Evolutionary conservation across 768 basidiomycete species (phyloP).

Genomic region (Tubosaeta sp.): DNA sequence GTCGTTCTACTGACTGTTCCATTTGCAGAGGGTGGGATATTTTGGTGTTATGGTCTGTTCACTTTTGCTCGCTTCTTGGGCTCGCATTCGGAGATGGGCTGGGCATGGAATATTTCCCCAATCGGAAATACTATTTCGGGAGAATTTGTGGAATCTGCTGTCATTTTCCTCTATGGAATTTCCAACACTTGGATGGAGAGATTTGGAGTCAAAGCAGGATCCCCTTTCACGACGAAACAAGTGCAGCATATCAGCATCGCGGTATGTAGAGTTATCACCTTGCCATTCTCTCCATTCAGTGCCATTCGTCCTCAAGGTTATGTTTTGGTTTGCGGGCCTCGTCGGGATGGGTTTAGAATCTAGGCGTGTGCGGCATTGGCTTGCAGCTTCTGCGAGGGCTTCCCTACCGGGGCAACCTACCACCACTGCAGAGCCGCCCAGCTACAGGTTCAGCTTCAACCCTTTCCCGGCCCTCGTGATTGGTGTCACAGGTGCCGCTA

Average conservation of each 20-base stretch:
- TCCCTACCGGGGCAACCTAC: conserved; percentile 26
- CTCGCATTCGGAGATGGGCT: conserved; percentile 78
- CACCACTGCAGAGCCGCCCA: conserved; percentile 58
- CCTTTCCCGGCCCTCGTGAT: conserved; percentile 92
- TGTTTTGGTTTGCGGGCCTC: conserved; percentile 94
- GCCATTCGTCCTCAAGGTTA: conserved; percentile 42
- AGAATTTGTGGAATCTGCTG: conserved; percentile 71
- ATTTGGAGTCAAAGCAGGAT: conserved; percentile 75
- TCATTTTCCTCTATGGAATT: conserved; percentile 85
- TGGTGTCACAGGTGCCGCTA: conserved; percentile 89
- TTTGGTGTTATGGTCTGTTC: conserved; percentile 86
- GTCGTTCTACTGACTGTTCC: background rate
- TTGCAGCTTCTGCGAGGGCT: conserved; percentile 55
- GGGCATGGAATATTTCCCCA: conserved; percentile 89
- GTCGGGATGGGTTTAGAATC: conserved; percentile 90
- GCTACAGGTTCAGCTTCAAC: conserved; percentile 78
- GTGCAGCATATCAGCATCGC: conserved; percentile 95
- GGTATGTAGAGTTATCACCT: conserved; percentile 37
- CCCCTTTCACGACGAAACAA: conserved; percentile 86
- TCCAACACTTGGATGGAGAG: conserved; percentile 98
- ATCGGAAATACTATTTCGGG: conserved; percentile 50
- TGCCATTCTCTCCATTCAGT: background rate
- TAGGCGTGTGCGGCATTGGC: conserved; percentile 63
- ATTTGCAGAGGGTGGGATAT: conserved; percentile 76
- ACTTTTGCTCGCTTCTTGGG: conserved; percentile 96